A percentile compares a stretch with the other conserved stretches of the same genome.
Conservation (phyloP, 2,329 filamentous ascomycete species). For the Purpureocillium lavendulum region DNA sequence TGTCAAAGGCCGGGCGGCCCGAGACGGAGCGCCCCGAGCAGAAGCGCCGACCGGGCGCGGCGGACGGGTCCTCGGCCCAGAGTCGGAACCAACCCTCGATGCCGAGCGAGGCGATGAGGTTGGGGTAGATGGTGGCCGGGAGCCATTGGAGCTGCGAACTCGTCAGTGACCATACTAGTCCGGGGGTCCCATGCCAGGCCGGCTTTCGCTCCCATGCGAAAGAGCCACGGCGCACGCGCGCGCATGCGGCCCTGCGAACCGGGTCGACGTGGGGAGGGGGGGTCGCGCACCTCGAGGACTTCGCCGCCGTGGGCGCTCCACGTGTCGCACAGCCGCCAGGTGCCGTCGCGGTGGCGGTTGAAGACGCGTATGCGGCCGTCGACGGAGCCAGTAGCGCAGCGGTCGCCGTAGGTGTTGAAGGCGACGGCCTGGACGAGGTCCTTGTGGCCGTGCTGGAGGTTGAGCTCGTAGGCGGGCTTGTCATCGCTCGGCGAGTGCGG, state of each 20-base stretch:
- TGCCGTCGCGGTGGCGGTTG: conserved; percentile 68
- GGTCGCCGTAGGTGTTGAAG: conserved; percentile 88
- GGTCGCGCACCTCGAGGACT: conserved; percentile 64
- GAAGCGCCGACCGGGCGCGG: conserved; percentile 75
- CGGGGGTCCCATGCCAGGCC: too few relatives aligned
- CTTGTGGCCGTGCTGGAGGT: conserved; percentile 66
- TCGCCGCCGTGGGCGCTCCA: conserved; percentile 89
- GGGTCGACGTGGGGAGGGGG: too few relatives aligned
- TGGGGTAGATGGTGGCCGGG: conserved; percentile 76
- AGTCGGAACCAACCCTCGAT: conserved; percentile 86
- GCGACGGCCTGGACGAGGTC: conserved; percentile 78
- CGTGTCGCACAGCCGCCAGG: conserved; percentile 75
- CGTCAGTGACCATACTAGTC: conserved; percentile 1
- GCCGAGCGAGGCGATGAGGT: conserved; percentile 79
- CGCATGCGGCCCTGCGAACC: too few relatives aligned
- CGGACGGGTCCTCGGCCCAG: conserved; percentile 84
- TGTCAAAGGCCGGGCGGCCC: conserved; percentile 46
- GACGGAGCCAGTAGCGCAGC: conserved; percentile 82
- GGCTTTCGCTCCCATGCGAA: too few relatives aligned
- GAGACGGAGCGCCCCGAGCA: conserved; percentile 46
- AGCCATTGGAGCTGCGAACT: conserved; percentile 76
- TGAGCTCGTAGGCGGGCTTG: conserved; percentile 43
- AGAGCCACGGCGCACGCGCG: too few relatives aligned
- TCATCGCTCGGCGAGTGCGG: conserved; percentile 33
- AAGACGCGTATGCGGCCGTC: conserved; percentile 92